Evolutionary conservation across 495 filamentous ascomycete species (phyloP).

Genomic region (Xylaria bambusicola): DNA sequence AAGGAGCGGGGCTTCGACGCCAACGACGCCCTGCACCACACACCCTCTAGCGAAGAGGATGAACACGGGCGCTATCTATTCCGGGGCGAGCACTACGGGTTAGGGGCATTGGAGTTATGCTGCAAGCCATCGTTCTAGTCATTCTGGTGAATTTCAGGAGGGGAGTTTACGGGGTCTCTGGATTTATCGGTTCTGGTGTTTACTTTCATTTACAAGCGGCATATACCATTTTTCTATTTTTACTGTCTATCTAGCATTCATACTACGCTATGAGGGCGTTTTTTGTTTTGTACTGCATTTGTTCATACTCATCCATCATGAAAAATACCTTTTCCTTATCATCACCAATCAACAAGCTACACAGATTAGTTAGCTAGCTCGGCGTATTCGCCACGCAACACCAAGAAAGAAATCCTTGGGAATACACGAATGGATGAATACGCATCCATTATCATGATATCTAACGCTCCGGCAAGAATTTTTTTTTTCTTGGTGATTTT

Average conservation of each 20-base stretch:
- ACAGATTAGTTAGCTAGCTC: too few relatives aligned
- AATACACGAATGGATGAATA: too few relatives aligned
- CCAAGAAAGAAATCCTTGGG: too few relatives aligned
- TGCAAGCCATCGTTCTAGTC: conserved; percentile 11
- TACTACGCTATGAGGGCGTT: too few relatives aligned
- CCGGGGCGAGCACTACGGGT: conserved; percentile 15
- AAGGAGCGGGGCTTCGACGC: conserved; percentile 1
- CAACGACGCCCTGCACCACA: conserved; percentile 16
- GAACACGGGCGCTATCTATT: conserved; percentile 18
- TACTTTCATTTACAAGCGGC: not conserved
- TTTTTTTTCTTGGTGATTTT: too few relatives aligned
- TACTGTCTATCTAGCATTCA: not conserved
- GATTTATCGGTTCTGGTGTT: not conserved
- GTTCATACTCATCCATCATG: too few relatives aligned
- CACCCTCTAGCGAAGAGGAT: conserved; percentile 17
- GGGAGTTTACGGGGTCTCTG: not conserved
- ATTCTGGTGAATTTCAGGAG: not conserved
- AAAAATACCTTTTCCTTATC: too few relatives aligned
- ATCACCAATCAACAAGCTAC: too few relatives aligned
- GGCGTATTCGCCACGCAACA: too few relatives aligned
- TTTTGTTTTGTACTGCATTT: too few relatives aligned
- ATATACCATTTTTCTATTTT: not conserved
- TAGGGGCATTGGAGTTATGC: conserved; percentile 17
- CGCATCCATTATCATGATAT: too few relatives aligned
- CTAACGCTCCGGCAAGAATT: too few relatives aligned